Evolutionary conservation across 345 rosid species (phyloP), one percentile per base, ranked within the genome.

Genomic region (Salix purpurea): DNA sequence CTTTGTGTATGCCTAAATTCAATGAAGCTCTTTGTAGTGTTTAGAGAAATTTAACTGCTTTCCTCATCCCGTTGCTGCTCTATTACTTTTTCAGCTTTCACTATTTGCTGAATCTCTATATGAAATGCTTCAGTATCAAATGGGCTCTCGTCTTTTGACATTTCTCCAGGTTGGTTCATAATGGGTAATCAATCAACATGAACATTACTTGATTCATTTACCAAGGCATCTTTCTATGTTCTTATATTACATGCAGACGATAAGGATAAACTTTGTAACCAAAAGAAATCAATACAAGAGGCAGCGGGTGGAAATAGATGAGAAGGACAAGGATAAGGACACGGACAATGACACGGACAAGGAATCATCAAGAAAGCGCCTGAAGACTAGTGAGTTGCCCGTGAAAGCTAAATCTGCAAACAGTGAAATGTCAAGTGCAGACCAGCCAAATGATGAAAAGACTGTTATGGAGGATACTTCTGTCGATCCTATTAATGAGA

Each of bases 51-150:
- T 32, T 26, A 21, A 24, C 58, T 26, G 21, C 65, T 23, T 64
- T 56, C n/a, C 77, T 75, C 66, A 65, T 72, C 52, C 71, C 23
- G 61, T 70, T 52, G 70, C 26, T 71, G 58, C 71, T 69, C 44
- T 67, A 15, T 4, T 19, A 18, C 26, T 65, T 72, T 75, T 85
- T 87, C 90, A 95, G 99, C 85, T 96, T 74, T 92, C 99, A 23
- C 79, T 96, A 85, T 96, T 96, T 89, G 97, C 97, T 5, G 98
- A 96, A 84, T 80, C 93, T 13, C 83, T 96, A 28, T 89, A 87
- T 83, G 99, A 96, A 86, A 91, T 91, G 98, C 93, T 96, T 72
- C 97, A 96, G 82, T 85, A 90, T 85, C 94, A 94, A 88, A 96
- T 94, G 97, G 97, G 98, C 70, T 89, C 85, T 76, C 90, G 93